Percentiles rank a stretch among this genome's conserved stretches.
These are phyloP conservation scores for Decorospora gaudefroyi DNA, from an alignment of 2,329 filamentous ascomycete species.

Conservation along the genomic window DNA sequence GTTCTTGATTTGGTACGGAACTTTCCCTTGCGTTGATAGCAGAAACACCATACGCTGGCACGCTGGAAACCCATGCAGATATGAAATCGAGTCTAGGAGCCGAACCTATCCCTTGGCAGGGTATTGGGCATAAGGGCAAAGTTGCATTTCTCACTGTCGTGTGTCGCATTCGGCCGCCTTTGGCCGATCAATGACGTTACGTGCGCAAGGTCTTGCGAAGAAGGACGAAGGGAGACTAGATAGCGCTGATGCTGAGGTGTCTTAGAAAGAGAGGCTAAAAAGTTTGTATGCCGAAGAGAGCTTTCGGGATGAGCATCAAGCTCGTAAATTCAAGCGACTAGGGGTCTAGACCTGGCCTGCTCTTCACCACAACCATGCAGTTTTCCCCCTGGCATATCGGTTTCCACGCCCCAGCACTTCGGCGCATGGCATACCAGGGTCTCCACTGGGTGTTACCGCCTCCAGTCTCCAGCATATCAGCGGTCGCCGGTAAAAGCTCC, in stretches of 20 bases:
- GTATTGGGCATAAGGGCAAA: not conserved
- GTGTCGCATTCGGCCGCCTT: not conserved
- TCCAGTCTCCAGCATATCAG: conserved; percentile 3
- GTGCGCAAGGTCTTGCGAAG: too few species aligned
- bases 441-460: conserved; percentile 2
- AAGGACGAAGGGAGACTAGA: not conserved
- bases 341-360: conserved; percentile 8
- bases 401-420: conserved; percentile 2
- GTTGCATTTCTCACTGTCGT: not conserved
- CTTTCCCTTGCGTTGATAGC: too few species aligned
- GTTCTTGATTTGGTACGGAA: too few species aligned
- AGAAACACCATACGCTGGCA: too few species aligned
- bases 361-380: too few species aligned
- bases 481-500: not conserved
- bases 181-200: conserved; percentile 10
- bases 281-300: conserved; percentile 3
- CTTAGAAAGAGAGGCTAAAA: not conserved
- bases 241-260: not conserved
- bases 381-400: conserved; percentile 3
- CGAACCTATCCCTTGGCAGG: conserved; percentile 1
- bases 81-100: too few species aligned
- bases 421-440: conserved; percentile 8
- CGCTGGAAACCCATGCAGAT: too few species aligned
- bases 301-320: too few species aligned
- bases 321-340: too few species aligned